Conservation (phyloP, 257 asterid species). For the Plantago ovata region DNA sequence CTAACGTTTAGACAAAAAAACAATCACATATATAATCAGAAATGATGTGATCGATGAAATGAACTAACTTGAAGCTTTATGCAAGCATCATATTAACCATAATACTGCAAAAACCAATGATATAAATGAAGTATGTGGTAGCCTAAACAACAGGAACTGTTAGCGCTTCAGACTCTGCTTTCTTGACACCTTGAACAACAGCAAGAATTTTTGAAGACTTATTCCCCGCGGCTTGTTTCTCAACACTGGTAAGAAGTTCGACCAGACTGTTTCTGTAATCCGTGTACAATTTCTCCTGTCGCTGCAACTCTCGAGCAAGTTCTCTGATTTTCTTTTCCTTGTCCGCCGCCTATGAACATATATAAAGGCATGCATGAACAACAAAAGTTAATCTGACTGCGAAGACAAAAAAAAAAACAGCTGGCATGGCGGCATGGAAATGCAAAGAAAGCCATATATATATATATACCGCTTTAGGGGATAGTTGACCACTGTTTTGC, state of each 20-base stretch:
- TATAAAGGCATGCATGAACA: slow-evolving; percentile 2
- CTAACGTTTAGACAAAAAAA: too few species aligned
- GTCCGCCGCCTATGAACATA: too few species aligned
- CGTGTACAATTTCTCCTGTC: slow-evolving; percentile 50
- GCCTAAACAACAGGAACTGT: too few species aligned
- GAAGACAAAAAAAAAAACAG: not conserved
- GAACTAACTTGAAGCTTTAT: too few species aligned
- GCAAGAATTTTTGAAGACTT: slow-evolving; percentile 46
- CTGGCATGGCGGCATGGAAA: not conserved
- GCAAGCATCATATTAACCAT: too few species aligned
- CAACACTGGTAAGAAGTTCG: slow-evolving; percentile 34
- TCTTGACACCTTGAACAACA: slow-evolving; percentile 40
- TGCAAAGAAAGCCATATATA: not conserved
- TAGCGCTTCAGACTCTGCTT: slow-evolving; percentile 50
- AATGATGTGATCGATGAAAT: too few species aligned
- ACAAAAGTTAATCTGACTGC: slow-evolving; percentile 1
- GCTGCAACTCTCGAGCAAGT: slow-evolving; percentile 48
- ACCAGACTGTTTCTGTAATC: slow-evolving; percentile 35
- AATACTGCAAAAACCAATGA: too few species aligned
- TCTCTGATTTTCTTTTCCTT: slow-evolving; percentile 55
- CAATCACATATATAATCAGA: too few species aligned
- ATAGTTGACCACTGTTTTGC: slow-evolving; percentile 35
- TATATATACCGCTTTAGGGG: slow-evolving; percentile 22
- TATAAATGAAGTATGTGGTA: too few species aligned
- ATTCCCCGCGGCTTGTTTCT: slow-evolving; percentile 34